Evolutionary conservation across 805 yeast species (phyloP), one percentile per base, ranked within the genome.

Genomic region (Ogataea chonburiensis): DNA sequence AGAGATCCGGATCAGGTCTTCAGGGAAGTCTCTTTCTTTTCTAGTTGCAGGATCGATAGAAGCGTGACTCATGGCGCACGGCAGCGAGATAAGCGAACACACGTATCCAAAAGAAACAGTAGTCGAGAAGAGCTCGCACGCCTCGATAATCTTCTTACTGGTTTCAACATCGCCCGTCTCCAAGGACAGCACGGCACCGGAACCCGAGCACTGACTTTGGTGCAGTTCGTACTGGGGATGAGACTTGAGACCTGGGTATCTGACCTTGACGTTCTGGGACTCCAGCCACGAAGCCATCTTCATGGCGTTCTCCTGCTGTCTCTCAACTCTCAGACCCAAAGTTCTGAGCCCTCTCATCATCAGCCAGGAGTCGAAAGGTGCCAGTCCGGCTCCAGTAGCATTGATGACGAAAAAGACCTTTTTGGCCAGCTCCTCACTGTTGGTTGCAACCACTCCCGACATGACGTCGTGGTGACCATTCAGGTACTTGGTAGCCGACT

Each of bases 41-140:
- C 97, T 78, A 3, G 86, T 80, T 55, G 85, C 77, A 17, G 88
- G 82, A 50, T 88, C 96, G 45, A 89, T 89, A 3, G 96, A 82
- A n/a, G 97, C 97, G 57, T 89, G 98, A 5, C 96, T 86, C 97
- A 89, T 89, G 61, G 77, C 76, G 61, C 97, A 86, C 11, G 98
- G 98, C 80, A 89, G 75, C 24, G 96, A 86, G 40, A 89, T 86
- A 56, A 89, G 71, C 12, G 95, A 85, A 67, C 87, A 86, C 43
- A 91, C 96, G 60, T 95, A 84, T 15, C 98, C 98, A 63, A 89
- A 89, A 8, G 95, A 84, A 7, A 89, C 97, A 5, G 95, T 86
- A 46, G 89, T 86, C 24, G 89, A 86, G 67, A 83, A 89, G 24
- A 91, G 68, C 38, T 80, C 76, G 15, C 91, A 79, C 29, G 72